phyloP scores from a whole-genome alignment of 176 grass and related monocot genomes.

The Aegilops umbellulata region DNA sequence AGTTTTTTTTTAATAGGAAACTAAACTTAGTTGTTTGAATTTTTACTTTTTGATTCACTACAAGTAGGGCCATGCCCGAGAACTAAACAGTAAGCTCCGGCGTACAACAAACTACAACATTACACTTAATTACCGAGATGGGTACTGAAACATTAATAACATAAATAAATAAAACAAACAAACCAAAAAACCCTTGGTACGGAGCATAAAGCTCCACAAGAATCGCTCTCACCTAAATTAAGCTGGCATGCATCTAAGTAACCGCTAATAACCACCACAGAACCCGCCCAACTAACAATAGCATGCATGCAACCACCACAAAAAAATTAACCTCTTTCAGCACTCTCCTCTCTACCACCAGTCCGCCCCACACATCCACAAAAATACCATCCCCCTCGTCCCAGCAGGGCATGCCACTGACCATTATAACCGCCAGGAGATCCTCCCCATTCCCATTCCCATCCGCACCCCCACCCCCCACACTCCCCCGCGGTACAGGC shows the following conservation, averaged over 20 bases:
- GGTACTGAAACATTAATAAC: too few relatives aligned
- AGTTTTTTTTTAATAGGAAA: too few relatives aligned
- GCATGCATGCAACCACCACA: neutral
- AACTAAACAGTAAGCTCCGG: too few relatives aligned
- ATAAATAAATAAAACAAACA: neutral
- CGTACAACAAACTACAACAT: too few relatives aligned
- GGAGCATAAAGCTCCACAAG: neutral
- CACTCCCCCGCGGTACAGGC: neutral
- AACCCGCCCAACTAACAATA: neutral
- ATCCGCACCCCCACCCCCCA: neutral
- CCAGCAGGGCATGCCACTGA: neutral
- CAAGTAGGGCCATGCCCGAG: too few relatives aligned
- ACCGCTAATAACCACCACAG: neutral
- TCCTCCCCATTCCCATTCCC: neutral
- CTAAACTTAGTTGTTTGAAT: too few relatives aligned
- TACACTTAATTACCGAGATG: too few relatives aligned
- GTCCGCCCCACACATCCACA: neutral
- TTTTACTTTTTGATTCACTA: too few relatives aligned
- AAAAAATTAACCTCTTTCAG: neutral
- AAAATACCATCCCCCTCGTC: neutral
- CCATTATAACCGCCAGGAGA: conserved; percentile 16
- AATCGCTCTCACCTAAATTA: neutral
- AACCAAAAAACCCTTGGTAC: neutral
- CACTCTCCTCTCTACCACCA: neutral
- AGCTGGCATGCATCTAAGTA: neutral